Evolutionary conservation across 495 filamentous ascomycete genomes (phyloP).

Genomic region (Friedmanniomyces endolithicus): DNA sequence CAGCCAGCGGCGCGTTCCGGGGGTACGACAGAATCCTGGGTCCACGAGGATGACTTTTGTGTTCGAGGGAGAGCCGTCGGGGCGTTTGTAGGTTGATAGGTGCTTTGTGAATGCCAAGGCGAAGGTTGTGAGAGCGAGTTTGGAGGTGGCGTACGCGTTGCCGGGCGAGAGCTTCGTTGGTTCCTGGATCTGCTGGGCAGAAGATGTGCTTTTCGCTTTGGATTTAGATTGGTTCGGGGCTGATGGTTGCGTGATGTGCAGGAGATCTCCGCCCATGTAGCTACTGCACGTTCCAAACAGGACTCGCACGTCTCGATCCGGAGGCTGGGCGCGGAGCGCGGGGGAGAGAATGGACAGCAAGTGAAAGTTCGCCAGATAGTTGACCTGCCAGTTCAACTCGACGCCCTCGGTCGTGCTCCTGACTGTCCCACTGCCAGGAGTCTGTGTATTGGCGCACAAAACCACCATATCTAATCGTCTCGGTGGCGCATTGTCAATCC

Average conservation of each 20-base stretch:
- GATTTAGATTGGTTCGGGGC: neutral
- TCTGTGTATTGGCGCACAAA: conserved; percentile 66
- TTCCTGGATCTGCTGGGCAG: neutral
- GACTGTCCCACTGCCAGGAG: conserved; percentile 44
- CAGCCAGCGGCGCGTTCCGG: conserved; percentile 75
- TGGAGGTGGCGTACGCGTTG: conserved; percentile 66
- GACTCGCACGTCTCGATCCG: conserved; percentile 84
- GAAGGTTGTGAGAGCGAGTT: conserved; percentile 80
- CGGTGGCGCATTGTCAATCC: conserved; percentile 90
- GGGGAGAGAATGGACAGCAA: conserved; percentile 81
- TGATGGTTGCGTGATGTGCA: conserved; percentile 13
- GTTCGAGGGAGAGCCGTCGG: conserved; percentile 70
- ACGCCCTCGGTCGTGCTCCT: conserved; percentile 58
- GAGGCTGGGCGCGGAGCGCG: conserved; percentile 74
- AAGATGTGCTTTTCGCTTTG: neutral
- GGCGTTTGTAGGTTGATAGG: conserved; percentile 63
- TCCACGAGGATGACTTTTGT: conserved; percentile 72
- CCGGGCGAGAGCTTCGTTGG: conserved; percentile 23
- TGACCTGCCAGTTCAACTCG: conserved; percentile 83
- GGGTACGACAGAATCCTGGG: conserved; percentile 71
- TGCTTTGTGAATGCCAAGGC: conserved; percentile 82
- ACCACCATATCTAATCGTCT: conserved; percentile 89
- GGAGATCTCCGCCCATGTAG: conserved; percentile 58
- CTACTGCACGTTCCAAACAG: conserved; percentile 75
- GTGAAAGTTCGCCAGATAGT: conserved; percentile 93